Evolutionary conservation across 495 filamentous ascomycete species (phyloP), one percentile per base, ranked within the genome.

Genomic region (Aspergillus olivimuriae): DNA sequence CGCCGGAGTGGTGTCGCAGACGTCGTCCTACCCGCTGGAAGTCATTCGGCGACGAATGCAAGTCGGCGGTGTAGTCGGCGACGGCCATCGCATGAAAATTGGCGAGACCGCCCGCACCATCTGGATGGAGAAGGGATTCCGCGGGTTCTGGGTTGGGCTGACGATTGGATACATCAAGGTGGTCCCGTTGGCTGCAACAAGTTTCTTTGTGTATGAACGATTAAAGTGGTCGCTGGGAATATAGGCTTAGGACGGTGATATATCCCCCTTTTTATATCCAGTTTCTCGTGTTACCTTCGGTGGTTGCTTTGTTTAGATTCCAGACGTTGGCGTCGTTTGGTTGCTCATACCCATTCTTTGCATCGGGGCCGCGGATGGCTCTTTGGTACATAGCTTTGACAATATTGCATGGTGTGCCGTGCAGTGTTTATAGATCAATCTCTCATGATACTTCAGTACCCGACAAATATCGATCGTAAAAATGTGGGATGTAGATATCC

Each of bases 91-190:
- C 19, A 64, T 95, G 9, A 69, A 80, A 34, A 86, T 98, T 43
- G 66, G 65, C 15, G 91, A 98, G 66, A 95, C 89, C 2, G 82
- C 78, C 17, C 66, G 60, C 41, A 72, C 74, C 52, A 90, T 98
- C 47, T 84, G 75, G 57, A 60, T 72, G 47, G 89, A 92, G 65
- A 73, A 72, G 15, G 94, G 92, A 1, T 69, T 84, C 48, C 72
- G 76, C 24, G 92, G 92, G 1, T 98, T 94, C 63, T 98, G 83
- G 68, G 85, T 97, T 17, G 92, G 92, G 1, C 64, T 98, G 60
- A 86, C 84, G 4, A 96, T 98, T 59, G 92, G 92, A 10, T 98
- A 98, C 56, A 72, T 88, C 44, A 98, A 98, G 69, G 79, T 98
- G 43, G 70, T 96, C 41, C 92, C 92, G 2, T 86, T 98, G 87